phyloP scores from a whole-genome alignment of 352 stramenopile genomes.

The Phytopythium ostracodes region DNA sequence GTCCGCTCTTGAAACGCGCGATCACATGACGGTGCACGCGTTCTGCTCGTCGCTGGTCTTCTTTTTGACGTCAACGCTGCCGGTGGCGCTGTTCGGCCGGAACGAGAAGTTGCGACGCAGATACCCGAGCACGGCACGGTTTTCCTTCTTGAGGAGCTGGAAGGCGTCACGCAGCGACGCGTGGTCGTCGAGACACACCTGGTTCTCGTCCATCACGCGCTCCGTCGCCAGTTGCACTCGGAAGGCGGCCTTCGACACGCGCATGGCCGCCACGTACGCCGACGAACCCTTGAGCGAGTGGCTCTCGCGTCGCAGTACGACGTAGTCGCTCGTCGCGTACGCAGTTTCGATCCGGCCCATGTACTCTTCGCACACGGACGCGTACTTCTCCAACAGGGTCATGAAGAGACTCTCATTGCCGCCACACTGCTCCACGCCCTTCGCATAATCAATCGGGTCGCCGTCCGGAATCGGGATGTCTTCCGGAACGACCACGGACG shows the following conservation, averaged over 20 bases:
- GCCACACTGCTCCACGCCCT: conserved; percentile 79
- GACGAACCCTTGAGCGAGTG: conserved; percentile 88
- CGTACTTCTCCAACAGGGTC: conserved; percentile 79
- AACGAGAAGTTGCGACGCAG: conserved; percentile 84
- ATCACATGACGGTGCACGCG: conserved; percentile 65
- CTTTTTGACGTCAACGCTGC: conserved; percentile 24
- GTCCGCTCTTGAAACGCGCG: background rate
- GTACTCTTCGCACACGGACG: conserved; percentile 61
- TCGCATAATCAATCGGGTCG: conserved; percentile 76
- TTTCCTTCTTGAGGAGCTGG: conserved; percentile 67
- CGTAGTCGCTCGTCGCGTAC: conserved; percentile 46
- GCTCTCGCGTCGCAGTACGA: conserved; percentile 65
- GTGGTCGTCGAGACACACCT: conserved; percentile 28
- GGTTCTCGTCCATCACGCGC: conserved; percentile 59
- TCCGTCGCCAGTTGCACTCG: conserved; percentile 73
- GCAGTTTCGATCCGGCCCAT: conserved; percentile 72
- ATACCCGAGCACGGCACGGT: conserved; percentile 72
- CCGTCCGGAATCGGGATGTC: conserved; percentile 74
- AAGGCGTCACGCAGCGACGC: conserved; percentile 38
- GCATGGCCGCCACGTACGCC: conserved; percentile 78
- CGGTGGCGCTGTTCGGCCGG: conserved; percentile 24
- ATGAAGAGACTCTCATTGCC: conserved; percentile 82
- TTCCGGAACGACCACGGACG: conserved; percentile 37
- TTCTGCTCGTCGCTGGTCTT: conserved; percentile 45
- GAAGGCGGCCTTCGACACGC: conserved; percentile 80